These are phyloP conservation scores for Botrytis medusae DNA, from an alignment of 2,329 filamentous ascomycete genomes.

Conservation along the genomic window DNA sequence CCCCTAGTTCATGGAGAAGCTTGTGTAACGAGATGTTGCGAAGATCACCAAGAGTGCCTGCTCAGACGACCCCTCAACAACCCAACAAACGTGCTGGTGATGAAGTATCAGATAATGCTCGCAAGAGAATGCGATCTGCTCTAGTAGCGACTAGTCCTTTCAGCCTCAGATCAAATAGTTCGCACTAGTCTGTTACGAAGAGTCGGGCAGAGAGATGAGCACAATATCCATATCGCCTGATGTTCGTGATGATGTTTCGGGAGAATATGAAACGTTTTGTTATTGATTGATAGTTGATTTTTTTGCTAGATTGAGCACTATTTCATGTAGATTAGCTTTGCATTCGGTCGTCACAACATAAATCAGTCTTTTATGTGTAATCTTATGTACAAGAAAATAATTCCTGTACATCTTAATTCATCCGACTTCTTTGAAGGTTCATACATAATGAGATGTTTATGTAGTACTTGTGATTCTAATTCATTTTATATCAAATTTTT, in stretches of 20 bases:
- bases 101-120: not conserved
- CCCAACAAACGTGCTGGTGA: conserved; percentile 11
- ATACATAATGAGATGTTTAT: not conserved
- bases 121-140: conserved; percentile 4
- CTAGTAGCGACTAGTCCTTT: conserved; percentile 14
- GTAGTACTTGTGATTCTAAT: not conserved
- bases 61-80: conserved; percentile 9
- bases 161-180: conserved; percentile 16
- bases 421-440: not conserved
- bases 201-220: not conserved
- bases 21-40: not conserved
- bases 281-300: conserved; percentile 10
- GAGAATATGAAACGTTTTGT: not conserved
- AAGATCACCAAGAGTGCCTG: conserved; percentile 3
- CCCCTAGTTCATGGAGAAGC: conserved; percentile 16
- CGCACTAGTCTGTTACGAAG: not conserved
- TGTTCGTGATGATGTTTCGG: not conserved
- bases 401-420: not conserved
- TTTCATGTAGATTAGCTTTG: conserved; percentile 13
- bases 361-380: not conserved
- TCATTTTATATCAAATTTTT: not conserved
- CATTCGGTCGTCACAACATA: not conserved
- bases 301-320: conserved; percentile 6
- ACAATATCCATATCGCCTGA: not conserved
- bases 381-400: not conserved